These are phyloP conservation scores for Apiospora aurea DNA, from an alignment of 2,329 filamentous ascomycete genomes.

Conservation along the genomic window DNA sequence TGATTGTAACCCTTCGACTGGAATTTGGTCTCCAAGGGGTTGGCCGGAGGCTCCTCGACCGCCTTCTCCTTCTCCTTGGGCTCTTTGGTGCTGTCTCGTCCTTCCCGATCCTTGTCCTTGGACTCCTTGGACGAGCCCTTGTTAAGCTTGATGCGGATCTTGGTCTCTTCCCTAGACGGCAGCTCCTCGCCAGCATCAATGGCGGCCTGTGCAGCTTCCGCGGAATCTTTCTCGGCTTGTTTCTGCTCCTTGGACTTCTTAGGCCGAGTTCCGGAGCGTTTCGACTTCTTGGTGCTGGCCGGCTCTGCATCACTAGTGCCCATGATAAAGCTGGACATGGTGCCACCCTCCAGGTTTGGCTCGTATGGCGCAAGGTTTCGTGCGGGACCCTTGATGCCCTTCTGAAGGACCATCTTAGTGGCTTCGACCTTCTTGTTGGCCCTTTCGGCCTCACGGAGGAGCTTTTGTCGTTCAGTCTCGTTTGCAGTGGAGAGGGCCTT, in stretches of 20 bases:
- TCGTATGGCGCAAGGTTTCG: constrained; percentile 73
- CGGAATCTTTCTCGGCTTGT: constrained; percentile 80
- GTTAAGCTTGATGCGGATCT: constrained; percentile 69
- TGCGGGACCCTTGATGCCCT: constrained; percentile 81
- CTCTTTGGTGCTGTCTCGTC: constrained; percentile 36
- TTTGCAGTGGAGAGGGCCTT: constrained; percentile 81
- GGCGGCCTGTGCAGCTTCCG: constrained; percentile 86
- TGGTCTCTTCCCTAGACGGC: constrained; percentile 64
- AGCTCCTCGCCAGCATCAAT: constrained; percentile 80
- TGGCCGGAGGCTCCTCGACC: constrained; percentile 44
- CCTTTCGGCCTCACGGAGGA: constrained; percentile 84
- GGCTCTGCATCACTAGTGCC: constrained; percentile 68
- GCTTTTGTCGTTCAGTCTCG: constrained; percentile 80
- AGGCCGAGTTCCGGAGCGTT: constrained; percentile 70
- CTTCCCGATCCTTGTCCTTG: constrained; percentile 49
- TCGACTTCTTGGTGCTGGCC: constrained; percentile 54
- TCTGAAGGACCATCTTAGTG: constrained; percentile 85
- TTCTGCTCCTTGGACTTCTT: constrained; percentile 93
- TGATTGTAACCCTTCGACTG: constrained; percentile 94
- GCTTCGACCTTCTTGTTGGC: constrained; percentile 92
- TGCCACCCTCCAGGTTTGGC: constrained; percentile 83
- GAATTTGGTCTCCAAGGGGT: constrained; percentile 68
- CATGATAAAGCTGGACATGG: constrained; percentile 76
- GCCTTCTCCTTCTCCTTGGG: constrained; percentile 50
- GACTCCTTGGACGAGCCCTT: constrained; percentile 52